Evolutionary conservation across 176 grass and related monocot genomes (phyloP), one percentile per base, ranked within the genome.

Genomic region (bread wheat (Triticum aestivum)): DNA sequence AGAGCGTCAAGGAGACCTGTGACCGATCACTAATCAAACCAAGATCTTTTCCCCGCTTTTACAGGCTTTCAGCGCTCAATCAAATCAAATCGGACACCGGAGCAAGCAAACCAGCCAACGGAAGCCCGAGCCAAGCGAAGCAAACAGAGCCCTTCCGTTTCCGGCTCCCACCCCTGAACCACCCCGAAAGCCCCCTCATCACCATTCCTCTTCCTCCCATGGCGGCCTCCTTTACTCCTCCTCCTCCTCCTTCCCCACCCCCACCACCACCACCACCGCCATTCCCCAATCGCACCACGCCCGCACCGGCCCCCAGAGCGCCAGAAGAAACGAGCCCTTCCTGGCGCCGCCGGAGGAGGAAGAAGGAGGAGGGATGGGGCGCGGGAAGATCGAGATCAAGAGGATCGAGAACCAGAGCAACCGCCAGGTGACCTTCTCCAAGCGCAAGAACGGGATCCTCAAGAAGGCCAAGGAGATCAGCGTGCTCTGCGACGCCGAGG

Each of bases 341-440:
- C 56, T 61, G 82, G 72, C 18, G 59, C 78, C 23, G 61, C 63
- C 18, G 58, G 13, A 70, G 86, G 42, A 6, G 14, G 70, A 32
- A 80, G 35, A 17, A 74, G 26, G 35, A 45, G 26, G 35, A 63
- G 75, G 70, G 83, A 96, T 98, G 95, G 95, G 95, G 75, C 91
- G 95, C 10, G 95, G 95, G 6, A 98, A 98, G 92, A 98, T 98
- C 67, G 93, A 98, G 91, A 98, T 98, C 83, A 98, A 93, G 93
- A 87, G 95, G 85, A 98, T 98, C 86, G 95, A 98, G 93, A 98
- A 98, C 93, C 91, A 89, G 29, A 94, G 87, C 78, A 98, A 98
- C 77, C 89, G 93, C 47, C 93, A 95, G 87, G 95, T 95, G 18
- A 98, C 95, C 45, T 98, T 98, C 91, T 92, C 91, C 27, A 98